Evolutionary conservation across 1,284 basidiomycete genomes (phyloP).

Genomic region (Mycena sp.): DNA sequence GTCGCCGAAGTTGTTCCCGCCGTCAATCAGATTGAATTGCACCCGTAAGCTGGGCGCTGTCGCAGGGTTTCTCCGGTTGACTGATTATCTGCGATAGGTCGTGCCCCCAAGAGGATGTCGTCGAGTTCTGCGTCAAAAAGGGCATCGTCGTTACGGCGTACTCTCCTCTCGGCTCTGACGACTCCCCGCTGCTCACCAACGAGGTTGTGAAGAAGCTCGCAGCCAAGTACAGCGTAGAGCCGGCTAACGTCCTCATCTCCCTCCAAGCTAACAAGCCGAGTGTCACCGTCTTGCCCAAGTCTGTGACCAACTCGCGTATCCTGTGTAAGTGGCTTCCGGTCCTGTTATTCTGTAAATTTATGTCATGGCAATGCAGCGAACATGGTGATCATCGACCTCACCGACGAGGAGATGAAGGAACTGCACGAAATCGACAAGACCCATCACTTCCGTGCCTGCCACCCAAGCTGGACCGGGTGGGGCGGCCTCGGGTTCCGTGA

Average conservation of each 20-base stretch:
- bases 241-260: conserved; percentile 70
- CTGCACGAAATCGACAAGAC: conserved; percentile 66
- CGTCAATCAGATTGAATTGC: conserved; percentile 84
- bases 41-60: conserved; percentile 61
- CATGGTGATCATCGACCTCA: conserved; percentile 63
- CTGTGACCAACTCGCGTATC: conserved; percentile 68
- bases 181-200: conserved; percentile 74
- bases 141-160: conserved; percentile 79
- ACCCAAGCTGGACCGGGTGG: conserved; percentile 71
- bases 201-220: conserved; percentile 64
- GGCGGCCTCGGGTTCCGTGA: conserved; percentile 71
- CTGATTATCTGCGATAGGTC: conserved; percentile 48
- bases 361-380: conserved; percentile 50
- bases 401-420: conserved; percentile 63
- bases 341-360: not conserved
- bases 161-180: conserved; percentile 82
- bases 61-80: not conserved
- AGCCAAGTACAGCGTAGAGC: conserved; percentile 58
- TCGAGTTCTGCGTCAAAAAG: conserved; percentile 66
- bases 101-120: conserved; percentile 70
- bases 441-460: conserved; percentile 61
- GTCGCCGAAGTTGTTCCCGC: conserved; percentile 76
- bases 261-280: conserved; percentile 71
- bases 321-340: conserved; percentile 46
- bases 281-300: conserved; percentile 69